Evolutionary conservation across 139 green algal species (phyloP), one percentile per base, ranked within the genome.

Genomic region (Dunaliella sp.): DNA sequence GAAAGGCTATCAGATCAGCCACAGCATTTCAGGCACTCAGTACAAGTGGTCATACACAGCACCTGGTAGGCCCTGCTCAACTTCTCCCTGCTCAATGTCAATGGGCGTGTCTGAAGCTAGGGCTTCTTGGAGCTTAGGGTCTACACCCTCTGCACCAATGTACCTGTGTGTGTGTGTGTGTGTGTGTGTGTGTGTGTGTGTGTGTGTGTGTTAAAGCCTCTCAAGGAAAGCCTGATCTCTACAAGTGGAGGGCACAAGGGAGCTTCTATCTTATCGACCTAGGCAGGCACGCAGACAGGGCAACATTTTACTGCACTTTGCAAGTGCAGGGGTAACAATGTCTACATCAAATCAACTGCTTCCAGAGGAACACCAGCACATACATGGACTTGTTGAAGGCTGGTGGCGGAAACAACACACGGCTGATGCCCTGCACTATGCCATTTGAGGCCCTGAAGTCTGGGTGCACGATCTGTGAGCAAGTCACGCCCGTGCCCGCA

Each of bases 381-480:
- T 16, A 65, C 48, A 65, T 65, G 48, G 48, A 65, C 48, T 65
- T 65, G 48, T 65, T 65, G 48, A 65, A 65, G 16, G 48, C 76
- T 7, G 92, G 91, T 25, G 91, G 90, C 2, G 91, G 92, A 87
- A 93, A 94, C 12, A 95, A 83, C 25, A 95, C 89, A 37, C 91
- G 90, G 72, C n/a, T 84, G 88, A 95, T 94, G 85, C 83, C 85
- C 34, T 95, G 93, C 1, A 93, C 81, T 35, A 95, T 81, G 36
- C 92, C 93, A 79, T 95, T 95, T 77, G 58, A 84, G 22, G 89
- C 91, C 0, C 86, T 37, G 2, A 93, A 31, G 84, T 95, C 90
- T 1, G 78, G 32, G 57, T 83, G 35, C 21, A 87, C 32, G 12
- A 93, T 58, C 82, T 90, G 86, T 12, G 85, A 86, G 81, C 92